A percentile compares a stretch with the other conserved stretches of the same genome.
Evolutionary conservation across 306 rosid species (phyloP).

Genomic region (Erythrophleum fordii): DNA sequence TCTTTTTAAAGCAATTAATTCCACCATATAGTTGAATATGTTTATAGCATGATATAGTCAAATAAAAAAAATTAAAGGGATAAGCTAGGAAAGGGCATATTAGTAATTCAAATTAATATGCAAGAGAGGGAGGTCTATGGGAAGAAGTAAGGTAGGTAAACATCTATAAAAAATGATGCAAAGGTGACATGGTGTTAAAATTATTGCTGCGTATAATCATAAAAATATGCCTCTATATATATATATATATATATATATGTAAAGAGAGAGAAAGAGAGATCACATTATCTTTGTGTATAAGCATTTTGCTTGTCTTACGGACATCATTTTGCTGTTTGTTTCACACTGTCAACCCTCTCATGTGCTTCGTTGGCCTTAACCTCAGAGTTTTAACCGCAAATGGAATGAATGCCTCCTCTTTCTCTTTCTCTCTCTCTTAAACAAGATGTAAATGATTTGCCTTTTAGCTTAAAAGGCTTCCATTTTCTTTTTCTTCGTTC

Average conservation of each 20-base stretch:
- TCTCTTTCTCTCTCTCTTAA: background rate
- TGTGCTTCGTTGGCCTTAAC: conserved; percentile 40
- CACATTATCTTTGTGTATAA: conserved; percentile 3
- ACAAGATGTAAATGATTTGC: background rate
- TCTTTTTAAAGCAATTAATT: background rate
- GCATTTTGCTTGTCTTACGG: conserved; percentile 34
- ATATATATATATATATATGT: background rate
- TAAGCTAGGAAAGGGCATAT: background rate
- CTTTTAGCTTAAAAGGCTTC: background rate
- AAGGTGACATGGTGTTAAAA: conserved; percentile 15
- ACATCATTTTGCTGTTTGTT: conserved; percentile 36
- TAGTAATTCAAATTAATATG: background rate
- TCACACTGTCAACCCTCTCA: background rate
- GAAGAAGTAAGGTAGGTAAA: conserved; percentile 35
- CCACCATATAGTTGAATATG: background rate
- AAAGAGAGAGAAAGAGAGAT: background rate
- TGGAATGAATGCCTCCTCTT: background rate
- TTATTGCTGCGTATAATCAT: background rate
- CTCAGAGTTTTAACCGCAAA: background rate
- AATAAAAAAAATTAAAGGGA: background rate
- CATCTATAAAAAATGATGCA: conserved; percentile 28
- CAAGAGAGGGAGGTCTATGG: background rate
- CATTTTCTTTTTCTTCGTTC: background rate
- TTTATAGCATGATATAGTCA: background rate
- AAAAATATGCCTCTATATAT: background rate